These are phyloP conservation scores for Alternaria sp. DNA, from an alignment of 2,329 filamentous ascomycete genomes.

Conservation along the genomic window DNA sequence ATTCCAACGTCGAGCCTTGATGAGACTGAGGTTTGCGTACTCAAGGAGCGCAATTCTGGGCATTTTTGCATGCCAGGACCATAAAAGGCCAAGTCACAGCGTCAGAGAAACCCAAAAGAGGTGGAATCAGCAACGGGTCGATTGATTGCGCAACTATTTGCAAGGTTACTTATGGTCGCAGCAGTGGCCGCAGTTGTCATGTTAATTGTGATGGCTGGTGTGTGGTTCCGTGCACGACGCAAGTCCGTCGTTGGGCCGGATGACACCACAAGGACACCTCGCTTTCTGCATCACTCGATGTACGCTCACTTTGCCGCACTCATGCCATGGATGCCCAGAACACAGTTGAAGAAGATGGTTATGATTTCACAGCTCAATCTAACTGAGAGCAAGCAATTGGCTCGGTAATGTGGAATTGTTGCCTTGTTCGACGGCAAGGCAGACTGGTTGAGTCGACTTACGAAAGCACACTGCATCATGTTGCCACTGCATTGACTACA, in stretches of 20 bases:
- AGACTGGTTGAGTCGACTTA: conserved; percentile 35
- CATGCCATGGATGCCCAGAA: conserved; percentile 15
- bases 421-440: conserved; percentile 36
- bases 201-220: conserved; percentile 45
- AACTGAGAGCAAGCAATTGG: conserved; percentile 38
- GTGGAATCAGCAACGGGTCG: conserved; percentile 29
- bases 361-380: conserved; percentile 29
- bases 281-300: conserved; percentile 27
- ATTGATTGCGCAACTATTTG: conserved; percentile 42
- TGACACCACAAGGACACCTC: conserved; percentile 38
- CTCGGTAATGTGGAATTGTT: conserved; percentile 33
- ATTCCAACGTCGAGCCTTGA: conserved; percentile 47
- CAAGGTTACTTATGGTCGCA: conserved; percentile 40
- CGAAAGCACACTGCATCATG: conserved; percentile 36
- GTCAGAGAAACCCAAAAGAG: conserved; percentile 23
- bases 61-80: conserved; percentile 25
- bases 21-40: conserved; percentile 14
- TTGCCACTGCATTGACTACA: conserved; percentile 43
- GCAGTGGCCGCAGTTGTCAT: conserved; percentile 37
- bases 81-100: conserved; percentile 23
- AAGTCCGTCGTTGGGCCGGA: conserved; percentile 31
- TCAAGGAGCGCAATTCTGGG: conserved; percentile 22
- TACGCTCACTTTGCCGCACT: conserved; percentile 23
- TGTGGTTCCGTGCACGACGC: conserved; percentile 39
- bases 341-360: conserved; percentile 17